These are phyloP conservation scores for Gremmenia infestans DNA, from an alignment of 2,329 filamentous ascomycete species.

Conservation along the genomic window DNA sequence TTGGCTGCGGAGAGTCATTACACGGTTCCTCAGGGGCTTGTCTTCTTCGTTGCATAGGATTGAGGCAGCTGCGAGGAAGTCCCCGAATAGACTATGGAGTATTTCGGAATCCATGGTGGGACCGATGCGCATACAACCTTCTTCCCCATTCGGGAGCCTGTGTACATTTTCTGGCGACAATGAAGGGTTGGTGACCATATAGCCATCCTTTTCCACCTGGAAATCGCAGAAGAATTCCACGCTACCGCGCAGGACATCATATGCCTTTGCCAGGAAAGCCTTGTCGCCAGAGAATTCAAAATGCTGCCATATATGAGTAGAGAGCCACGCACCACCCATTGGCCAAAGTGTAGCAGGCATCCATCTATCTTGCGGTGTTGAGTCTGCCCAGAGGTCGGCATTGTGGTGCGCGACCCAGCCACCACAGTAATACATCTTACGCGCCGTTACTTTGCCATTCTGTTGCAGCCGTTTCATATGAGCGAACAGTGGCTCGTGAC, in stretches of 20 bases:
- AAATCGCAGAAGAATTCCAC: conserved; percentile 33
- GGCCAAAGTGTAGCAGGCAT: conserved; percentile 35
- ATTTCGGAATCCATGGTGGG: conserved; percentile 45
- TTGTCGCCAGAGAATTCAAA: conserved; percentile 34
- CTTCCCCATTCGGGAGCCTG: conserved; percentile 10
- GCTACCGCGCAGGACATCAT: conserved; percentile 30
- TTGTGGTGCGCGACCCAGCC: conserved; percentile 32
- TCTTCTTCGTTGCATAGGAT: conserved; percentile 3
- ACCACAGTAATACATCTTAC: conserved; percentile 28
- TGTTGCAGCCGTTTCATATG: conserved; percentile 29
- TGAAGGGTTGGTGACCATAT: conserved; percentile 35
- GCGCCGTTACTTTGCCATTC: conserved; percentile 20
- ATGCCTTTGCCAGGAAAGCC: conserved; percentile 26
- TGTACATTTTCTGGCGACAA: conserved; percentile 37
- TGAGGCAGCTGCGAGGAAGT: conserved; percentile 19
- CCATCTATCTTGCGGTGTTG: conserved; percentile 31
- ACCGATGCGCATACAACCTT: conserved; percentile 32
- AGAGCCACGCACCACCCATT: conserved; percentile 38
- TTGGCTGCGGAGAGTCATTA: background rate
- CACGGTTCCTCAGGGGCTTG: background rate
- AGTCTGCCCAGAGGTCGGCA: conserved; percentile 33
- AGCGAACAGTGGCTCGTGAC: conserved; percentile 37
- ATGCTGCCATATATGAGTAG: conserved; percentile 36
- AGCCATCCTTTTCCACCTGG: conserved; percentile 29
- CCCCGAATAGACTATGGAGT: conserved; percentile 35